phyloP scores from a whole-genome alignment of 2,329 filamentous ascomycete species.

The Penicillium vulpinum region DNA sequence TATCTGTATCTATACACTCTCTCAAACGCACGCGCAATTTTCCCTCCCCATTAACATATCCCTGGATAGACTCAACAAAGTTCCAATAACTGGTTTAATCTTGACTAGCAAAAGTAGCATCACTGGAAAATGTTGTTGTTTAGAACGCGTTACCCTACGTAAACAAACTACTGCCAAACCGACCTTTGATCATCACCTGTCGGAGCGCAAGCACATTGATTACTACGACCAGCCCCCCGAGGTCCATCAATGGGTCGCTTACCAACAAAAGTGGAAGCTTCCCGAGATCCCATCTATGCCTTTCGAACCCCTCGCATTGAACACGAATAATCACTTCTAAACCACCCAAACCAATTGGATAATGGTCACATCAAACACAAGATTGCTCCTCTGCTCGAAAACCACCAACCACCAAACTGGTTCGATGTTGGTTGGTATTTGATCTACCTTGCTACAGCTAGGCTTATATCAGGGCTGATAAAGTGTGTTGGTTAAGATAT shows the following conservation, averaged over 20 bases:
- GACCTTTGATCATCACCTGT: not conserved
- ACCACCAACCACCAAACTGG: constrained; percentile 19
- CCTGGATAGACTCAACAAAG: constrained; percentile 17
- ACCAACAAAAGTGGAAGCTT: constrained; percentile 26
- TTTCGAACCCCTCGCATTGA: constrained; percentile 16
- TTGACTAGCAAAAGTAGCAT: constrained; percentile 19
- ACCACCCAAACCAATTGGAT: constrained; percentile 14
- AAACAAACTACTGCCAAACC: constrained; percentile 15
- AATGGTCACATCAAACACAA: constrained; percentile 20
- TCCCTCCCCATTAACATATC: constrained; percentile 6
- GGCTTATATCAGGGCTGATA: constrained; percentile 23
- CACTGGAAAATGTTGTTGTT: constrained; percentile 20
- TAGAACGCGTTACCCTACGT: constrained; percentile 25
- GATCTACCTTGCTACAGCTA: constrained; percentile 29
- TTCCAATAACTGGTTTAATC: constrained; percentile 18
- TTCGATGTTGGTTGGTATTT: constrained; percentile 30
- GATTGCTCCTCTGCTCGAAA: constrained; percentile 18
- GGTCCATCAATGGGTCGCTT: constrained; percentile 28
- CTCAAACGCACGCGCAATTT: too few relatives aligned
- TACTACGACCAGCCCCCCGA: constrained; percentile 13
- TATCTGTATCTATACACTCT: not conserved
- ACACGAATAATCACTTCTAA: constrained; percentile 14
- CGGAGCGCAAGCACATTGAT: constrained; percentile 11
- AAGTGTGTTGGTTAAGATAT: constrained; percentile 24
- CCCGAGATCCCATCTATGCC: constrained; percentile 15